These are phyloP conservation scores for Metschnikowia orientalis DNA, from an alignment of 805 yeast species.

Conservation along the genomic window DNA sequence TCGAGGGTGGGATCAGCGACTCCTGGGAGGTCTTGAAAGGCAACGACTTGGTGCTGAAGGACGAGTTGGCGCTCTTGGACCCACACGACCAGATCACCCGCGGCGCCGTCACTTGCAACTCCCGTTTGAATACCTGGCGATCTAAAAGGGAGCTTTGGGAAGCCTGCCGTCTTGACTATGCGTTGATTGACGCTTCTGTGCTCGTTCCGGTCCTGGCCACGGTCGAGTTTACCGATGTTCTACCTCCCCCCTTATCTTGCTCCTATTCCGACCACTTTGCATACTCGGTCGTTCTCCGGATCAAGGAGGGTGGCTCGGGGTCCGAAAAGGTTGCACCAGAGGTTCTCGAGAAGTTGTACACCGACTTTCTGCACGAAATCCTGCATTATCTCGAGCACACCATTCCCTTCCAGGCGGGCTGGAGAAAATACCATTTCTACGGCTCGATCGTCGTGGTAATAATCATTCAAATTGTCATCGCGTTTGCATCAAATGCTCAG, in stretches of 20 bases:
- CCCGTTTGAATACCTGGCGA: slow-evolving; percentile 85
- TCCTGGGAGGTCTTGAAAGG: slow-evolving; percentile 77
- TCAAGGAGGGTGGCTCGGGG: slow-evolving; percentile 14
- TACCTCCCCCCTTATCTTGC: slow-evolving; percentile 50
- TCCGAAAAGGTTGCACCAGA: slow-evolving; percentile 9
- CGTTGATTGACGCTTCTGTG: slow-evolving; percentile 59
- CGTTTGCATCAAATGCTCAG: slow-evolving; percentile 53
- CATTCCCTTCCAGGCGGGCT: slow-evolving; percentile 54
- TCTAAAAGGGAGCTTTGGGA: slow-evolving; percentile 48
- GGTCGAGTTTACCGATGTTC: slow-evolving; percentile 68
- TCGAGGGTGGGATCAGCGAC: slow-evolving; percentile 66
- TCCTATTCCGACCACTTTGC: slow-evolving; percentile 95
- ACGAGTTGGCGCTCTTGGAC: slow-evolving; percentile 25
- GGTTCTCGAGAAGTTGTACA: slow-evolving; percentile 34
- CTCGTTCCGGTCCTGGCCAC: slow-evolving; percentile 56
- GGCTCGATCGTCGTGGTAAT: slow-evolving; percentile 42
- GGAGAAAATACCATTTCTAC: slow-evolving; percentile 66
- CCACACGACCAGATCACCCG: slow-evolving; percentile 52
- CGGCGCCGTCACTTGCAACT: slow-evolving; percentile 91
- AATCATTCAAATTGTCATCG: slow-evolving; percentile 50
- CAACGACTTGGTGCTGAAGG: slow-evolving; percentile 14
- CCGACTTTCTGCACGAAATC: slow-evolving; percentile 11
- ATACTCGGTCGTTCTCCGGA: slow-evolving; percentile 37
- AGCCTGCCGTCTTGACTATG: slow-evolving; percentile 89
- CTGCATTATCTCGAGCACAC: slow-evolving; percentile 34